phyloP scores from a whole-genome alignment of 208 protist species.

The Crithidia sp. region DNA sequence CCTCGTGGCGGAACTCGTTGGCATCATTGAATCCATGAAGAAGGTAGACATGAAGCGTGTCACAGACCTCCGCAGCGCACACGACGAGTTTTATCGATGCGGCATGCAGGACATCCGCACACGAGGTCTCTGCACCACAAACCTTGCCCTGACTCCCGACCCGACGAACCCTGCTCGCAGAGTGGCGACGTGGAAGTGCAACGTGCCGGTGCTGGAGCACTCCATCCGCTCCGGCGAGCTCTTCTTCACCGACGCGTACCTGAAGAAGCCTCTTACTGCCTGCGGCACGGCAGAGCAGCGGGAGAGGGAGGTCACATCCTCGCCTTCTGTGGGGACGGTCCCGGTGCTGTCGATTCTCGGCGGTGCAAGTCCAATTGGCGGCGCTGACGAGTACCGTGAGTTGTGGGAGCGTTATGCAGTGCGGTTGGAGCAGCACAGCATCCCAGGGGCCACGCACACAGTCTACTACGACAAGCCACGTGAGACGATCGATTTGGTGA shows the following conservation, averaged over 20 bases:
- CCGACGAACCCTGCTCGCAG: conserved; percentile 10
- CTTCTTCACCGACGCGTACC: conserved; percentile 46
- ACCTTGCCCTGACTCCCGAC: conserved; percentile 40
- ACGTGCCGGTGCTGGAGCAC: conserved; percentile 51
- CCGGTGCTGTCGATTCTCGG: conserved; percentile 65
- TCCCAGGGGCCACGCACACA: conserved; percentile 56
- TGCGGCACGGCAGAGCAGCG: background rate
- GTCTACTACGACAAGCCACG: conserved; percentile 63
- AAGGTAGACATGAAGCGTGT: conserved; percentile 43
- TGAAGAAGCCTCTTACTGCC: conserved; percentile 4
- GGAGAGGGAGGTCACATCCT: background rate
- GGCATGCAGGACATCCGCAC: conserved; percentile 47
- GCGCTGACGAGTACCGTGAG: conserved; percentile 12
- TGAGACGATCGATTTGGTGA: conserved; percentile 31
- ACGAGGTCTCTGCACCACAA: conserved; percentile 59
- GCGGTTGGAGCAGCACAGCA: conserved; percentile 45
- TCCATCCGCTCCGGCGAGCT: conserved; percentile 38
- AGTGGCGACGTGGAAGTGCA: conserved; percentile 48
- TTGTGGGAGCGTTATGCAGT: conserved; percentile 41
- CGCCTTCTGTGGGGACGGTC: conserved; percentile 13
- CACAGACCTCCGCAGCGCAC: conserved; percentile 43
- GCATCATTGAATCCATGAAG: conserved; percentile 50
- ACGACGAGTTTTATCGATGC: conserved; percentile 60
- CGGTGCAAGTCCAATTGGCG: conserved; percentile 51
- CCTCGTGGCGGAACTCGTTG: conserved; percentile 37